Base-by-base conservation (phyloP, 495 filamentous ascomycete genomes). In the Halenospora varia region DNA sequence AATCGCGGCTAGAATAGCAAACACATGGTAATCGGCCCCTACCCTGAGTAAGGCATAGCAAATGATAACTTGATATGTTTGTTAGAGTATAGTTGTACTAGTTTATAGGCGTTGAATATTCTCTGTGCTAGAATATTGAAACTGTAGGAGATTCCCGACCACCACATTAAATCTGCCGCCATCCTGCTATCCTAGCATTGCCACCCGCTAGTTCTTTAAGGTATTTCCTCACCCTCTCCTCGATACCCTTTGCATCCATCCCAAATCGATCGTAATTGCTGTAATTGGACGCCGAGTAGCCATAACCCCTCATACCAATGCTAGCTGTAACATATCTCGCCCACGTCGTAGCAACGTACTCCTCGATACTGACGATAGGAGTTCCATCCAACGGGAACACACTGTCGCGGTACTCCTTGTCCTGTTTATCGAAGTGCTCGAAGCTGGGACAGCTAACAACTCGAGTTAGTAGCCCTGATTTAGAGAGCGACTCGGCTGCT, bases 391-490 rank as follows among this genome's bases (percentile, higher is more conserved):
- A 29, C 13, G 64, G 66, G 22, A 68, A 65, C 0, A 65, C 58
- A 0, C n/a, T 22, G 1, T 40, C 45, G 25, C 53, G 54, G 48
- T 70, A 70, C 23, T 52, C 45, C 23, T 25, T 25, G 20, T 35
- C 18, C 25, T 70, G 65, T 25, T 50, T 17, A 49, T 68, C 62
- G 23, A 70, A 68, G 10, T 49, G 56, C 0, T 60, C 55, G n/a
- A 64, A 48, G 23, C 53, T 39, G 51, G 63, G 49, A 60, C 55
- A 25, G 58, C 64, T 45, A 55, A 62, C 24, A 56, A 55, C 48
- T 2, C 89, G 18, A 92, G 73, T 10, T 90, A 90, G 1, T 82
- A 75, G 48, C 88, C 85, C 10, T 91, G 90, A 65, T 90, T 87
- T 67, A 95, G 78, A 70, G 88, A 91, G 83, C 93, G 96, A 9